These are phyloP conservation scores for Pseudozyma pruni DNA, from an alignment of 1,284 basidiomycete genomes.

Conservation along the genomic window DNA sequence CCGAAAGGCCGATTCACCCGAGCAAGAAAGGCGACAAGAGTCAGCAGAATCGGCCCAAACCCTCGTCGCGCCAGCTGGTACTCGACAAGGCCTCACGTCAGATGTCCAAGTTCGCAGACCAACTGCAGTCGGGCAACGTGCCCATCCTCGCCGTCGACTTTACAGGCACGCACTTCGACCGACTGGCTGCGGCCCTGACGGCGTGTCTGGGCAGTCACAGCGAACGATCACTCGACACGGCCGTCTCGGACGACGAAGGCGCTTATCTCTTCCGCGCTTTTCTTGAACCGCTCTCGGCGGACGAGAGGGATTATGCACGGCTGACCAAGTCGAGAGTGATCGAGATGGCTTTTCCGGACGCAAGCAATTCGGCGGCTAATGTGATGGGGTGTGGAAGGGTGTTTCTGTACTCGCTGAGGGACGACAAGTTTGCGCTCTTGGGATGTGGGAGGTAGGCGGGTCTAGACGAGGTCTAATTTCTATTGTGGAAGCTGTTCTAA, in stretches of 20 bases:
- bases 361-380: conserved; percentile 22
- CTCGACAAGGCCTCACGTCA: conserved; percentile 58
- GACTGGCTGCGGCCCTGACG: conserved; percentile 41
- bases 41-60: conserved; percentile 52
- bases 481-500: too few relatives aligned
- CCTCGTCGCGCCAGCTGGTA: conserved; percentile 45
- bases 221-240: conserved; percentile 5
- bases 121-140: conserved; percentile 49
- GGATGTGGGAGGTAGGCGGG: conserved; percentile 31
- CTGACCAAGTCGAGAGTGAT: conserved; percentile 38
- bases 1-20: conserved; percentile 46
- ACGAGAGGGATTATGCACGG: conserved; percentile 60
- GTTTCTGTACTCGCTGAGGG: conserved; percentile 52
- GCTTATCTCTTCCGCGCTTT: conserved; percentile 52
- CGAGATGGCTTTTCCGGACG: conserved; percentile 42
- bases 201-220: conserved; percentile 45
- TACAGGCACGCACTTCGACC: conserved; percentile 44
- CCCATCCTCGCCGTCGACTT: conserved; percentile 63
- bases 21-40: conserved; percentile 50
- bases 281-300: conserved; percentile 45
- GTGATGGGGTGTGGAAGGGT: conserved; percentile 36
- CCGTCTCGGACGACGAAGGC: conserved; percentile 26
- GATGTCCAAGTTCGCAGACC: conserved; percentile 48
- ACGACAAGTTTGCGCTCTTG: conserved; percentile 46
- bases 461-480: not conserved